These are phyloP conservation scores for Paragyromitra xinjiangensis DNA, from an alignment of 495 filamentous ascomycete genomes.

Conservation along the genomic window DNA sequence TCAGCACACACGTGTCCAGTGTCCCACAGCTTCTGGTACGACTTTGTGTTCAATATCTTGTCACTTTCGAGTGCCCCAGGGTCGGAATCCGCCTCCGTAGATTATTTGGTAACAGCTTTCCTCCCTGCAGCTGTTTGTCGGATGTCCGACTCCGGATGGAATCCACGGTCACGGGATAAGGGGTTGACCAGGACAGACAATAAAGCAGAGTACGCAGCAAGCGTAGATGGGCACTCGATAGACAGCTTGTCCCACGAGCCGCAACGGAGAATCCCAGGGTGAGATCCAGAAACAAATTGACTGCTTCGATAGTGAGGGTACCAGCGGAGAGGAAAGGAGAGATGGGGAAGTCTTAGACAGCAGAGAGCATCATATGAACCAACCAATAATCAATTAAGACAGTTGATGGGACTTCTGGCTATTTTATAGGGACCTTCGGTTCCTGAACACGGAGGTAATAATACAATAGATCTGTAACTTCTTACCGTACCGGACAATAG, in stretches of 20 bases:
- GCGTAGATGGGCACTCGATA: conserved; percentile 15
- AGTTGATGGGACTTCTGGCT: conserved; percentile 1
- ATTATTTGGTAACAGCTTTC: conserved; percentile 23
- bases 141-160: conserved; percentile 42
- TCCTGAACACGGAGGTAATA: not conserved
- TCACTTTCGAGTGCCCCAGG: conserved; percentile 20
- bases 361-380: not conserved
- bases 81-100: conserved; percentile 2
- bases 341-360: conserved; percentile 33
- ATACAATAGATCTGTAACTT: conserved; percentile 32
- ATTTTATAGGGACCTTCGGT: not conserved
- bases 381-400: conserved; percentile 9
- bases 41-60: conserved; percentile 13
- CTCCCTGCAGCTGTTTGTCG: conserved; percentile 35
- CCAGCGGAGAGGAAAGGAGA: conserved; percentile 10
- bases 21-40: conserved; percentile 6
- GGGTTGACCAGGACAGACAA: conserved; percentile 21
- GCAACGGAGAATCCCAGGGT: conserved; percentile 13
- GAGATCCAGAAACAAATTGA: conserved; percentile 21
- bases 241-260: conserved; percentile 38
- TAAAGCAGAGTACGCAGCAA: conserved; percentile 3
- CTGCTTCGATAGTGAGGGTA: conserved; percentile 16
- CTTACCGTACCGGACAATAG: conserved; percentile 15
- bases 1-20: conserved; percentile 7
- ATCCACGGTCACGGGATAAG: conserved; percentile 41